phyloP scores from a whole-genome alignment of 345 rosid species.

The Melaleuca quinquenervia region DNA sequence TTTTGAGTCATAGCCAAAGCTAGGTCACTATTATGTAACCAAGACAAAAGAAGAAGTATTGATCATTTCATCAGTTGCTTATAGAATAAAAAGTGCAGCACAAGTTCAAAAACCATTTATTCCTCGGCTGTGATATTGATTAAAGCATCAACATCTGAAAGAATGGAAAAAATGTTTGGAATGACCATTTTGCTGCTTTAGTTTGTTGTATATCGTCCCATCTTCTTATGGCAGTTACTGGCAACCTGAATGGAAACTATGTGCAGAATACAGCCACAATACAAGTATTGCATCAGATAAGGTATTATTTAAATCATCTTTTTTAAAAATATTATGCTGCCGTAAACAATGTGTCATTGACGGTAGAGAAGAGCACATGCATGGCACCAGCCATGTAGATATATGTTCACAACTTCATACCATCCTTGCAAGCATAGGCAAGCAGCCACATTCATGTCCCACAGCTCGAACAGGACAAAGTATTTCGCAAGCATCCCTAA shows the following conservation, averaged over 20 bases:
- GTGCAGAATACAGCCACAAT: neutral
- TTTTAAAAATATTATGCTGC: neutral
- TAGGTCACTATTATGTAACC: neutral
- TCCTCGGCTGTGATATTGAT: neutral
- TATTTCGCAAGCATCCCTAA: conserved; percentile 84
- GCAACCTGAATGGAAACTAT: neutral
- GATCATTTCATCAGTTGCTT: neutral
- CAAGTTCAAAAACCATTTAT: neutral
- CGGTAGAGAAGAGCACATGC: neutral
- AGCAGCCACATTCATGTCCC: conserved; percentile 91
- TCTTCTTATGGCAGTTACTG: neutral
- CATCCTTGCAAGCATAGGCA: conserved; percentile 58
- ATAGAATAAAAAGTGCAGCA: neutral
- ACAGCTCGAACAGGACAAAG: conserved; percentile 92
- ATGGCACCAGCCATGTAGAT: neutral
- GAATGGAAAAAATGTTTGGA: neutral
- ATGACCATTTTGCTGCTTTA: neutral
- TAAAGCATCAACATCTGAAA: neutral
- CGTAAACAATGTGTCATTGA: neutral
- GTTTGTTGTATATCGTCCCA: neutral
- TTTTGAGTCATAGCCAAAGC: neutral
- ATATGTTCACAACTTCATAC: conserved; percentile 18
- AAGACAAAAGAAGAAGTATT: neutral
- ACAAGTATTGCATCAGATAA: neutral
- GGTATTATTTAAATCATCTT: neutral